Percentiles rank a stretch among this genome's conserved stretches.
Evolutionary conservation across 2,329 filamentous ascomycete species (phyloP).

Genomic region (Hypomyces perniciosus): DNA sequence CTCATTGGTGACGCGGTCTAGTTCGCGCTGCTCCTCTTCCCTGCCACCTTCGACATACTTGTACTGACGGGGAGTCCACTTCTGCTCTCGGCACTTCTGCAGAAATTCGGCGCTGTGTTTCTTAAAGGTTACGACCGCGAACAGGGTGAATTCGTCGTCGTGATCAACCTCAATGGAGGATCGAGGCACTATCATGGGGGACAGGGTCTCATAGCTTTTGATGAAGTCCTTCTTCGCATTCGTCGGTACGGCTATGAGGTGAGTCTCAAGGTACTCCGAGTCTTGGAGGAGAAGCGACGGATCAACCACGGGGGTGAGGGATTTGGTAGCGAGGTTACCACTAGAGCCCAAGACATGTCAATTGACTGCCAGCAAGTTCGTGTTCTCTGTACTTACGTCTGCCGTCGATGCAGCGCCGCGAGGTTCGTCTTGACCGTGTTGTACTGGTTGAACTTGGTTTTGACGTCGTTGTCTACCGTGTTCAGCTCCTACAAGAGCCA

Average conservation of each 20-base stretch:
- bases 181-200: constrained; percentile 89
- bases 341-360: constrained; percentile 34
- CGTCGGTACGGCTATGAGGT: constrained; percentile 82
- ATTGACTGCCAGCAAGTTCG: not conserved
- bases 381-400: constrained; percentile 57
- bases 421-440: constrained; percentile 84
- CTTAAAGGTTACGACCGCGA: constrained; percentile 87
- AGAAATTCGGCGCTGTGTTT: constrained; percentile 83
- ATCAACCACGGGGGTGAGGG: constrained; percentile 81
- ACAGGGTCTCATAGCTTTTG: constrained; percentile 79
- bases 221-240: constrained; percentile 81
- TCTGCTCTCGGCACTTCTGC: constrained; percentile 84
- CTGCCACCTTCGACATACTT: constrained; percentile 85
- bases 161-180: constrained; percentile 73
- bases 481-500: constrained; percentile 61
- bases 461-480: constrained; percentile 93
- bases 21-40: constrained; percentile 82
- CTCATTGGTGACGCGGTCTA: constrained; percentile 74
- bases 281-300: constrained; percentile 75
- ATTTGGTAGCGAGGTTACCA: constrained; percentile 91
- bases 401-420: constrained; percentile 73
- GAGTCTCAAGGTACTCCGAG: constrained; percentile 95
- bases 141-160: constrained; percentile 86
- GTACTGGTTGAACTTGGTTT: constrained; percentile 90
- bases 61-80: constrained; percentile 93